Evolutionary conservation across 257 asterid genomes (phyloP), one percentile per base, ranked within the genome.

Genomic region (Fraxinus cuspidata): DNA sequence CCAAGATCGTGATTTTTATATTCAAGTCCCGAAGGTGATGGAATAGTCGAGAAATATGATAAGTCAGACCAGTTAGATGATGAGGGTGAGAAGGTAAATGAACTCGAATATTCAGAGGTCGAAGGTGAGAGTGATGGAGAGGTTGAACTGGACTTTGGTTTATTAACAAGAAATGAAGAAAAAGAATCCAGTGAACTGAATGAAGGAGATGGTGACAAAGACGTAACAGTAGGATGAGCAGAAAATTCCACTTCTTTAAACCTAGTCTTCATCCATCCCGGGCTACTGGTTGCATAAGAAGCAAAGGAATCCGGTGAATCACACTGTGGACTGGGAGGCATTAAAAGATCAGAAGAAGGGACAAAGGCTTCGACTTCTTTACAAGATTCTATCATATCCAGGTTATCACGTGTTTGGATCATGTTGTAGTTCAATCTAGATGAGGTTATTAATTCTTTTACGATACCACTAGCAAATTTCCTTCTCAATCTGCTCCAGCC

Each of bases 51-150:
- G 35, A 83, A 78, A 79, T 82, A 85, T 12, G 96, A 86, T 78
- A 87, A 81, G 86, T 95, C 96, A 7, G 97, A 93, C 94, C 92
- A 91, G 85, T 90, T 88, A 81, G 98, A 92, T 25, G 99, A 93
- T 7, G 98, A 88, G 65, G 97, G 99, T 0, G 97, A 93, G 84
- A 90, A 88, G 76, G 91, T 88, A 85, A 91, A 93, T 19, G 97
- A 91, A 77, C 97, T 87, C 19, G 96, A 87, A 81, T 84, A 86
- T 78, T 91, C 97, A 71, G 97, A 90, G 37, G 88, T 85, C 58
- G 97, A 89, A 71, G 99, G 97, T n/a, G 98, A 95, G 75, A 88
- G 86, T 18, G 90, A 87, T 1, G 96, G 96, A 1, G 96, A 90
- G 64, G 91, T 80, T 23, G 87, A 87, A 73, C 65, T 72, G 32